Evolutionary conservation across 108 stramenopile species (phyloP), one percentile per base, ranked within the genome.

Genomic region (Schizochytrium sp.): DNA sequence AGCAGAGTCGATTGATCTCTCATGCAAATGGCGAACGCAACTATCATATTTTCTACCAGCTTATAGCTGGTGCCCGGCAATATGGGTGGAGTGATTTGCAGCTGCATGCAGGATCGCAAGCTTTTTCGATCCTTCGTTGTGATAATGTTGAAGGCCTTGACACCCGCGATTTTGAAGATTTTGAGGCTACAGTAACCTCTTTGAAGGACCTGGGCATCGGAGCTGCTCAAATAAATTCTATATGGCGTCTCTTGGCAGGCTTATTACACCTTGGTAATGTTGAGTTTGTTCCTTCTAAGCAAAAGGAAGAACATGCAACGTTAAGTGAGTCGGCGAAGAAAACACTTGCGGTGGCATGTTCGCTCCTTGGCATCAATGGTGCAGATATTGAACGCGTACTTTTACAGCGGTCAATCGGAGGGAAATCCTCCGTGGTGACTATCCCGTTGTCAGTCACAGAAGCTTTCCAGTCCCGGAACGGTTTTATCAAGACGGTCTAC

Each of bases 381-480:
- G 46, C 12, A 4, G 88, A 61, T 12, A 49, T 88, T 7, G 19
- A 3, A 46, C 17, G 4, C 44, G 88, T 60, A 10, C 61, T 69
- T 42, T 7, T 13, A 4, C 19, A 47, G 61, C 88, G 88, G 19
- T 91, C 55, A 88, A 92, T 88, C n/a, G 45, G 72, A 50, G 91
- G 91, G 40, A 87, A 59, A 45, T 55, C 90, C 56, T 50, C 60
- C 64, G 15, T 45, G 28, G 91, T 91, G 88, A 61, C 42, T 76
- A 87, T 91, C 58, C 92, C 89, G 44, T 91, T 92, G 55, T 89
- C 92, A n/a, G 88, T 91, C 56, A 90, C 72, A 46, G 89, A 94
- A 88, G 93, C 94, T 10, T 50, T 42, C 44, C 91, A 94, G 55
- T 89, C 92, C 89, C 91, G 93, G 38, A 92, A 93, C 42, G 90